Base-by-base conservation (phyloP, 495 filamentous ascomycete genomes). In the Hamigera avellanea region DNA sequence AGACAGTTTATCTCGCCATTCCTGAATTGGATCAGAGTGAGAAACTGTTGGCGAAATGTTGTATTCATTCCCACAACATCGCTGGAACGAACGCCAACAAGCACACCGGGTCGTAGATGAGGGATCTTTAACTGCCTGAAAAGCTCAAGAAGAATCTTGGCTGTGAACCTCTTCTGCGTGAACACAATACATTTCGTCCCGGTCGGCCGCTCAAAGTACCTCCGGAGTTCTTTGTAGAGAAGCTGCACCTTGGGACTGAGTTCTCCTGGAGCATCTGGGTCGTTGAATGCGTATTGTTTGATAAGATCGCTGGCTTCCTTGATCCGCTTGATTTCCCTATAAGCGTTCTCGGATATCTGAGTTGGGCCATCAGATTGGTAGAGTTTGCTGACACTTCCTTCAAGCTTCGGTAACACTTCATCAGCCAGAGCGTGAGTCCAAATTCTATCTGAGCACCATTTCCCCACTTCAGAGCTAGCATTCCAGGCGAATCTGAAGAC, bases 131-230 rank as follows among this genome's bases (percentile, higher is more conserved):
- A 57, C 14, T 61, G 56, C 21, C 61, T 57, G 39, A 93, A 72
- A 6, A 95, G 59, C 19, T 78, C 72, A 1, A 62, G 58, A 14
- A 99, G 62, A 14, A 86, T 56, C 19, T 73, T 73, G 0, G 88
- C 91, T 2, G 86, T 89, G 33, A 83, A 76, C 26, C 91, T 67
- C 41, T 76, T 69, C 37, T 81, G 63, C 0, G 89, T 84, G 56
- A 99, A 99, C 1, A 96, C 73, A 35, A 99, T 91, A 46, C 86
- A 95, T 48, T 82, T 79, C 14, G 73, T 67, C 1, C 76, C 65
- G 8, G 67, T 62, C 17, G 64, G 60, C 3, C 50, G 46, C 16
- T 66, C 52, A 52, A 83, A 91, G 33, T 79, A 63, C 14, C 70
- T 44, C 2, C 47, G 43, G 2, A 96, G 61, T 31, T 72, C 68